Base-by-base conservation (phyloP, 495 filamentous ascomycete genomes). In the Extremus antarcticus region DNA sequence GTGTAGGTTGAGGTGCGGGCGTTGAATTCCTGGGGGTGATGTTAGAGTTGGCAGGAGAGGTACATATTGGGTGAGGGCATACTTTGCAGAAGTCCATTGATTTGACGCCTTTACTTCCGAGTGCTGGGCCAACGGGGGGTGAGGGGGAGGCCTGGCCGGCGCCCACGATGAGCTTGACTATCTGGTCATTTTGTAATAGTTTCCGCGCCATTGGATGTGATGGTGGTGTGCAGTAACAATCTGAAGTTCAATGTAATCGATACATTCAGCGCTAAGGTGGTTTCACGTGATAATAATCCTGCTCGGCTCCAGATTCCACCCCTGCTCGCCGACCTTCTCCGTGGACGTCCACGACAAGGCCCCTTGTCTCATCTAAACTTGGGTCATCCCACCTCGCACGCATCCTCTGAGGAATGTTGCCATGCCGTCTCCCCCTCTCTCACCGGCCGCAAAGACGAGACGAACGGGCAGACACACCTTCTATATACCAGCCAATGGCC, bases 81-180 rank as follows among this genome's bases (percentile, higher is more conserved):
- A 96, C 92, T 80, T 98, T 98, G 79, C 92, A 97, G 69, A 97
- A 97, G 72, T 99, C 94, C 86, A 99, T 99, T 56, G 86, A 90
- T 76, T 99, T 99, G 40, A 99, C 87, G 75, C 92, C 92, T 76
- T 95, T 97, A 70, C 86, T 90, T 69, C 92, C 92, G 59, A 99
- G 77, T 43, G 92, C 94, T 25, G 94, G 94, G 73, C 94, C 94
- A 65, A 99, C 89, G 2, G 92, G 92, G n/a, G 92, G 94, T 73
- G 88, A 90, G 25, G 92, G 92, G 57, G 84, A 86, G 47, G 92
- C 92, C 68, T 97, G 88, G n/a, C 92, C 94, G 39, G 92, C 92
- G 57, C 90, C 94, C 50, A 99, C 92, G 54, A 99, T 94, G 65
- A 99, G 82, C 75, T 96, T 99, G 67, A 99, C 90, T 40, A 97